Percentiles rank a stretch among this genome's conserved stretches.
These are phyloP conservation scores for Immersiporthe knoxdaviesiana DNA, from an alignment of 2,329 filamentous ascomycete species.

Conservation along the genomic window DNA sequence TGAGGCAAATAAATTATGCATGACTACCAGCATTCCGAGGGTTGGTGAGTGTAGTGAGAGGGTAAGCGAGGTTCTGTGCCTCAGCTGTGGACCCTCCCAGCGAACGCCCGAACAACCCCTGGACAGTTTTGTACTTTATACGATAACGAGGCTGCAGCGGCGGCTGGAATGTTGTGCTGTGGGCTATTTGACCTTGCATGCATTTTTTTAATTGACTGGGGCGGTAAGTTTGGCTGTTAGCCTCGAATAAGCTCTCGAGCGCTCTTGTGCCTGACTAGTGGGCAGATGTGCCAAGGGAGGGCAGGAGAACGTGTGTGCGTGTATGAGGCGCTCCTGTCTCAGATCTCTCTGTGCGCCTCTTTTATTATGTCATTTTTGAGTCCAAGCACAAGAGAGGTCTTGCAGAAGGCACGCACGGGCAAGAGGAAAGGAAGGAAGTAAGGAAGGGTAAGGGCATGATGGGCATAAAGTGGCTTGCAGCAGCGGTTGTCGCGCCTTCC, in stretches of 20 bases:
- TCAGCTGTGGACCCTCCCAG: neutral
- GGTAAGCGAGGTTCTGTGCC: neutral
- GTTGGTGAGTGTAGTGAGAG: neutral
- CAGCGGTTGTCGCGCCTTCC: neutral
- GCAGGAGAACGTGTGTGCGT: too few species aligned
- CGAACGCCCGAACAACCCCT: too few species aligned
- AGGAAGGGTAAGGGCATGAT: too few species aligned
- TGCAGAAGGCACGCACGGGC: neutral
- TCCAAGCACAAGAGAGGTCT: neutral
- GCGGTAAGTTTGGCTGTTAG: neutral
- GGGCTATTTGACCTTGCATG: neutral
- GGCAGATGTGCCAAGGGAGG: neutral
- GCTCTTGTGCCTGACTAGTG: constrained; percentile 1
- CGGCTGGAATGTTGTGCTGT: neutral
- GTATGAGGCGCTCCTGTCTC: too few species aligned
- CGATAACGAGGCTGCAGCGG: neutral
- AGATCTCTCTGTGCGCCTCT: neutral
- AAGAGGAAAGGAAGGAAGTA: neutral
- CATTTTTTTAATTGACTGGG: neutral
- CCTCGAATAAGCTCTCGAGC: neutral
- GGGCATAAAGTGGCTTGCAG: constrained; percentile 5
- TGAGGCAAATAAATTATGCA: neutral
- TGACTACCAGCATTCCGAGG: neutral
- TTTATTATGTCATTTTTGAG: neutral
- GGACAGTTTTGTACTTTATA: too few species aligned